Base-by-base conservation (phyloP, 495 filamentous ascomycete genomes). In the Lichina pygmaea region DNA sequence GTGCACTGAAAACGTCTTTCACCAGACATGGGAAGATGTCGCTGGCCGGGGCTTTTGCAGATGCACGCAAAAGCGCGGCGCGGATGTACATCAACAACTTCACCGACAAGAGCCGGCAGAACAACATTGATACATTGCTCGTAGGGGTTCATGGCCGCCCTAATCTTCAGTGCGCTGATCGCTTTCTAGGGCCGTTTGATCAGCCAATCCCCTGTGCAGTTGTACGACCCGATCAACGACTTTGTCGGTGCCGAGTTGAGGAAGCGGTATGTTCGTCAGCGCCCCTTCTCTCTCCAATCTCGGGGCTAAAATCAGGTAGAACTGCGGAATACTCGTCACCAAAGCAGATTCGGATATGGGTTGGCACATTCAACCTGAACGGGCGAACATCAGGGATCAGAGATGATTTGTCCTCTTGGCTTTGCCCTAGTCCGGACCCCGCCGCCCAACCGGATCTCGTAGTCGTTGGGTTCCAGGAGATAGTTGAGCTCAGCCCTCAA, bases 11-110 rank as follows among this genome's bases (percentile, higher is more conserved):
- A 53, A 84, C 82, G 8, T 94, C 86, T 0, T 97, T 91, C 52
- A 97, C 89, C n/a, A 68, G 89, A 41, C 75, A 78, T 54, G 89
- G 89, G 30, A 97, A 94, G 59, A 93, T 92, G 84, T 92, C 85
- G 12, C 53, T 94, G 36, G 85, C 86, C 7, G 89, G 89, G 16
- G 82, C 82, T n/a, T 71, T 97, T 46, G 85, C 89, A 41, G 89
- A 97, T 61, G 81, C 81, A 3, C 73, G 91, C 32, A 97, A 97
- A 60, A 91, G 81, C 53, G 86, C 85, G 6, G 86, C 86, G 17
- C 68, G 89, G 33, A 66, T 93, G 44, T 95, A 94, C 57, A 81
- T 93, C 57, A 97, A 95, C 55, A 97, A 93, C 53, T 97, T 97
- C 52, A 72, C 81, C 1, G 89, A 97, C 55, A 93, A 93, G 52